Conservation (phyloP, 1,284 basidiomycete genomes). For the Testicularia cyperi region DNA sequence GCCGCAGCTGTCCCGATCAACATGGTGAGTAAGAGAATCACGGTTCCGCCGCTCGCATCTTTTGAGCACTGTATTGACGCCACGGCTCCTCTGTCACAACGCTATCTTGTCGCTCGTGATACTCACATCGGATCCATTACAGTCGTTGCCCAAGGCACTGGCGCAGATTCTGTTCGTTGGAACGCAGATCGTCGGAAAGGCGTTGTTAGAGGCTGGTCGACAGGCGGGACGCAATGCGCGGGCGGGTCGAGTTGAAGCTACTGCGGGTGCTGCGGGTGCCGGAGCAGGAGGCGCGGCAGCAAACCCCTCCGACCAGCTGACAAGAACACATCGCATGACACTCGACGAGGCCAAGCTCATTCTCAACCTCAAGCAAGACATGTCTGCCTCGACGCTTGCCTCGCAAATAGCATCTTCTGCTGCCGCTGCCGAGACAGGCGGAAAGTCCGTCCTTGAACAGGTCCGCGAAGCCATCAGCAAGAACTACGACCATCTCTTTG, state of each 20-base stretch:
- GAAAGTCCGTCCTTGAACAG: slow-evolving; percentile 35
- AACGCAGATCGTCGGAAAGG: slow-evolving; percentile 83
- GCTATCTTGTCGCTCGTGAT: not conserved
- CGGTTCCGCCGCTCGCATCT: not conserved
- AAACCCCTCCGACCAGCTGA: slow-evolving; percentile 47
- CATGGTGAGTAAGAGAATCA: not conserved
- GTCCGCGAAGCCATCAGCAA: slow-evolving; percentile 41
- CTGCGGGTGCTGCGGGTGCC: slow-evolving; percentile 69
- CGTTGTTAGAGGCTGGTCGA: slow-evolving; percentile 82
- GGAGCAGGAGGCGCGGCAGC: slow-evolving; percentile 55
- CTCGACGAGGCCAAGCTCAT: slow-evolving; percentile 93
- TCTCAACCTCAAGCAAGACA: slow-evolving; percentile 78
- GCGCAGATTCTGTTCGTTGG: slow-evolving; percentile 81
- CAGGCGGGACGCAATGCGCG: slow-evolving; percentile 91
- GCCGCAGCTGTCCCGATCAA: no score
- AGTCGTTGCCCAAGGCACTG: slow-evolving; percentile 65
- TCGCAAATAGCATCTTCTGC: no score
- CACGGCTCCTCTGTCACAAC: not conserved
- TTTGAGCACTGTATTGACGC: not conserved
- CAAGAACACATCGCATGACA: slow-evolving; percentile 85
- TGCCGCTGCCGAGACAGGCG: slow-evolving; percentile 1
- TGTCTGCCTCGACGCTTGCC: slow-evolving; percentile 25
- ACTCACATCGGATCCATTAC: slow-evolving; percentile 1
- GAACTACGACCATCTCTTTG: slow-evolving; percentile 92
- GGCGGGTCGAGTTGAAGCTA: slow-evolving; percentile 72